Percentiles rank a stretch among this genome's conserved stretches.
Conservation (phyloP, 169 alveolate genomes). For the Plasmodium gonderi region DNA sequence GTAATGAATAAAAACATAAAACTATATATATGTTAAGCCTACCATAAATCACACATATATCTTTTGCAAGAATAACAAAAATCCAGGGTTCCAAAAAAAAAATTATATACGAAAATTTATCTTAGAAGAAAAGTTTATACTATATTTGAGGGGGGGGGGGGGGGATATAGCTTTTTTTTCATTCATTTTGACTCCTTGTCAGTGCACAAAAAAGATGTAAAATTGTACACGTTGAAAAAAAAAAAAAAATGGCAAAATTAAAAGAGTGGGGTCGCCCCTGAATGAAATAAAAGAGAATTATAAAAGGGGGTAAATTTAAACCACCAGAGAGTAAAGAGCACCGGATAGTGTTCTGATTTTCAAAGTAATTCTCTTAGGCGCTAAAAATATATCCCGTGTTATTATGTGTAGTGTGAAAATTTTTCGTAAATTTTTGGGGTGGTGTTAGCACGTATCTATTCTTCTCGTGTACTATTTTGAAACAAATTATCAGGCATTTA, state of each 20-base stretch:
- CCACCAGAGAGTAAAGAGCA: constrained; percentile 12
- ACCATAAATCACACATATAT: too few relatives aligned
- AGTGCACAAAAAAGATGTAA: background rate
- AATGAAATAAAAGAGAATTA: background rate
- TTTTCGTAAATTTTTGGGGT: background rate
- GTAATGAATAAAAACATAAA: too few relatives aligned
- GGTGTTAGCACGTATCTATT: background rate
- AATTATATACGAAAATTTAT: too few relatives aligned
- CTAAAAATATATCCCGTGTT: background rate
- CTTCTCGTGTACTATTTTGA: too few relatives aligned
- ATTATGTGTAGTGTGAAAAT: background rate
- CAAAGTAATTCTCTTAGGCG: background rate
- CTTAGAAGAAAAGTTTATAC: too few relatives aligned
- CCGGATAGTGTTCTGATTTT: background rate
- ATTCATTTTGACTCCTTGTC: too few relatives aligned
- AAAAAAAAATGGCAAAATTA: background rate
- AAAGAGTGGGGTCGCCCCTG: background rate
- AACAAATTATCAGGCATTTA: too few relatives aligned
- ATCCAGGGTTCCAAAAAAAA: too few relatives aligned
- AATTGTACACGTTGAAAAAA: background rate
- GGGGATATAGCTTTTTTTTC: too few relatives aligned
- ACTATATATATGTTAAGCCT: too few relatives aligned
- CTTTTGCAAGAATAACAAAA: too few relatives aligned
- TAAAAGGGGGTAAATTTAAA: background rate
- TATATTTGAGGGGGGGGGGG: too few relatives aligned